Conservation (phyloP, 1,139 yeast genomes). For the Cylindricascospora bacillispora region DNA sequence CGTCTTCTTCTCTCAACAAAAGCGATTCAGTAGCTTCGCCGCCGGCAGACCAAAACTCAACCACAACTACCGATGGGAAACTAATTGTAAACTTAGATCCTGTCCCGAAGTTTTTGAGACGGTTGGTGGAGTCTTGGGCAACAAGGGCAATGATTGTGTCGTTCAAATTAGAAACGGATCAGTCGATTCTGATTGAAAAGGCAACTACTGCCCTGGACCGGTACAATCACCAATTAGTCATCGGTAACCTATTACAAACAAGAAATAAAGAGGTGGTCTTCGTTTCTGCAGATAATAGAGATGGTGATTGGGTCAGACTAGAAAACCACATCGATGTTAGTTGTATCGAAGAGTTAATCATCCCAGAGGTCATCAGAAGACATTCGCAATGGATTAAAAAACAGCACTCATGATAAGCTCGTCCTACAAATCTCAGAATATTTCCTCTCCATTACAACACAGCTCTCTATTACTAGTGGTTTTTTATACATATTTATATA, state of each 20-base stretch:
- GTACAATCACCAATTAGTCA: slow-evolving; percentile 86
- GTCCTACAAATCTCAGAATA: background rate
- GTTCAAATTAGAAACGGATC: slow-evolving; percentile 89
- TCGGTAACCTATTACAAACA: slow-evolving; percentile 85
- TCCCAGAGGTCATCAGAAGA: slow-evolving; percentile 55
- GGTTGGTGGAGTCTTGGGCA: slow-evolving; percentile 90
- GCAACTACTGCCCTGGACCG: slow-evolving; percentile 67
- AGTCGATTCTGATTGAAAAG: slow-evolving; percentile 53
- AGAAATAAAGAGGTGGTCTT: slow-evolving; percentile 82
- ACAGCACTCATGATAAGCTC: slow-evolving; percentile 1
- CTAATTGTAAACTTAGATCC: slow-evolving; percentile 80
- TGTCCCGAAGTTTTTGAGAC: slow-evolving; percentile 82
- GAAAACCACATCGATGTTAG: background rate
- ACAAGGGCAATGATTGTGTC: slow-evolving; percentile 91
- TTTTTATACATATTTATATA: too few species aligned
- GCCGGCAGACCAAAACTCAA: slow-evolving; percentile 9
- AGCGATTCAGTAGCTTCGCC: too few species aligned
- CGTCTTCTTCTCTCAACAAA: background rate
- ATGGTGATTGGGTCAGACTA: slow-evolving; percentile 41
- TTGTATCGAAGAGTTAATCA: slow-evolving; percentile 37
- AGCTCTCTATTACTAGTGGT: too few species aligned
- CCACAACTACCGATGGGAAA: slow-evolving; percentile 38
- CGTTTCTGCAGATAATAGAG: slow-evolving; percentile 40
- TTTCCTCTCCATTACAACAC: background rate
- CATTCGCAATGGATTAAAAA: slow-evolving; percentile 49